Conservation (phyloP, 495 filamentous ascomycete genomes). For the Bombardia bombarda region DNA sequence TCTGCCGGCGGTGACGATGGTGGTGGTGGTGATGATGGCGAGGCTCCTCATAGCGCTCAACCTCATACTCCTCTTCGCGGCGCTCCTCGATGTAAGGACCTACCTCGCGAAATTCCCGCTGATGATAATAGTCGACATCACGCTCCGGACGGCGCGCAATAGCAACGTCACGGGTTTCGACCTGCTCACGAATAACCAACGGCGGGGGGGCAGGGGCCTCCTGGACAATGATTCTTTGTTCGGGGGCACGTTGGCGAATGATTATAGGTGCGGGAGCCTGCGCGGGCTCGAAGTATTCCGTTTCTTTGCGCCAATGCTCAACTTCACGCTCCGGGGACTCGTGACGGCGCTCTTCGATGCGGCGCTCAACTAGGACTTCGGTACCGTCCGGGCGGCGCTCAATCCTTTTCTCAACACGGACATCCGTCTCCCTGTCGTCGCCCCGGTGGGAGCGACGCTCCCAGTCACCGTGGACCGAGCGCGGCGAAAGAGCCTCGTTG, state of each 20-base stretch:
- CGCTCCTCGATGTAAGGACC: slow-evolving; percentile 44
- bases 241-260: slow-evolving; percentile 52
- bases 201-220: slow-evolving; percentile 58
- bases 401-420: slow-evolving; percentile 35
- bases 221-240: slow-evolving; percentile 68
- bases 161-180: slow-evolving; percentile 39
- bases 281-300: slow-evolving; percentile 56
- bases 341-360: slow-evolving; percentile 35
- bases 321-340: slow-evolving; percentile 41
- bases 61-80: slow-evolving; percentile 35
- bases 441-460: slow-evolving; percentile 36
- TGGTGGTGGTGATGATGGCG: slow-evolving; percentile 16
- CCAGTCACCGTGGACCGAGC: too few species aligned
- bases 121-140: slow-evolving; percentile 40
- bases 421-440: slow-evolving; percentile 29
- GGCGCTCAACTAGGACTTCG: slow-evolving; percentile 40
- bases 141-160: slow-evolving; percentile 47
- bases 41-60: slow-evolving; percentile 46
- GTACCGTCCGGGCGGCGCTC: slow-evolving; percentile 34
- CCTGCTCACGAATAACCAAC: slow-evolving; percentile 49
- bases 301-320: slow-evolving; percentile 57
- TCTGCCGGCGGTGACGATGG: slow-evolving; percentile 28
- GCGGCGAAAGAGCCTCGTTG: slow-evolving; percentile 11
- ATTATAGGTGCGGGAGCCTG: slow-evolving; percentile 52
- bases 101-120: slow-evolving; percentile 50